Conservation (phyloP, 768 basidiomycete species). For the Coprinopsis sp. region DNA sequence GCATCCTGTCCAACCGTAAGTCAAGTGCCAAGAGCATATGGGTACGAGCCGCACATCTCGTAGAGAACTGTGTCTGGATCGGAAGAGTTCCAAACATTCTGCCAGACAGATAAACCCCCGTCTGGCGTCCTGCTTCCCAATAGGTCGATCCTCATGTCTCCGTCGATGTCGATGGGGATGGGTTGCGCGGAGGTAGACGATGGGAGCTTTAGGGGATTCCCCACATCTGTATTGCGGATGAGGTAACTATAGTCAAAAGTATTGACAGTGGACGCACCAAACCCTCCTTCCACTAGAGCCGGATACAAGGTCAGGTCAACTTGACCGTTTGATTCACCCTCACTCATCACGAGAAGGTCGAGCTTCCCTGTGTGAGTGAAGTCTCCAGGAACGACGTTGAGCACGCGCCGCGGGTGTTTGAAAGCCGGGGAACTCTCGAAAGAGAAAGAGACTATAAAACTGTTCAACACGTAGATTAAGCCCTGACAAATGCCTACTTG, state of each 20-base stretch:
- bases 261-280: slow-evolving; percentile 42
- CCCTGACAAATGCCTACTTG: slow-evolving; percentile 26
- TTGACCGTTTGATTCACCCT: slow-evolving; percentile 41
- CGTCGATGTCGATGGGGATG: slow-evolving; percentile 80
- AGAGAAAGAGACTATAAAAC: slow-evolving; percentile 47
- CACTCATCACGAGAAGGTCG: slow-evolving; percentile 85
- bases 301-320: slow-evolving; percentile 70
- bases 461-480: not conserved
- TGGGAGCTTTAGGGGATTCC: slow-evolving; percentile 47
- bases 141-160: slow-evolving; percentile 86
- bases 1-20: slow-evolving; percentile 35
- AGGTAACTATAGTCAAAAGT: not conserved
- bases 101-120: slow-evolving; percentile 61
- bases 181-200: slow-evolving; percentile 73
- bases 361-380: slow-evolving; percentile 89
- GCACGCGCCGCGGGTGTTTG: slow-evolving; percentile 51
- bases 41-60: slow-evolving; percentile 47
- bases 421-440: slow-evolving; percentile 51
- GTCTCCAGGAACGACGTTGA: slow-evolving; percentile 90
- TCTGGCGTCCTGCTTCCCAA: slow-evolving; percentile 58
- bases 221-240: slow-evolving; percentile 26
- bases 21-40: not conserved
- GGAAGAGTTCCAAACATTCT: slow-evolving; percentile 72
- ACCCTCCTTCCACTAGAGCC: slow-evolving; percentile 57
- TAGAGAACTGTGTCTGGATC: slow-evolving; percentile 51